A percentile compares a stretch with the other conserved stretches of the same genome.
phyloP scores from a whole-genome alignment of 2,329 filamentous ascomycete species.

The Fusarium burgessii region DNA sequence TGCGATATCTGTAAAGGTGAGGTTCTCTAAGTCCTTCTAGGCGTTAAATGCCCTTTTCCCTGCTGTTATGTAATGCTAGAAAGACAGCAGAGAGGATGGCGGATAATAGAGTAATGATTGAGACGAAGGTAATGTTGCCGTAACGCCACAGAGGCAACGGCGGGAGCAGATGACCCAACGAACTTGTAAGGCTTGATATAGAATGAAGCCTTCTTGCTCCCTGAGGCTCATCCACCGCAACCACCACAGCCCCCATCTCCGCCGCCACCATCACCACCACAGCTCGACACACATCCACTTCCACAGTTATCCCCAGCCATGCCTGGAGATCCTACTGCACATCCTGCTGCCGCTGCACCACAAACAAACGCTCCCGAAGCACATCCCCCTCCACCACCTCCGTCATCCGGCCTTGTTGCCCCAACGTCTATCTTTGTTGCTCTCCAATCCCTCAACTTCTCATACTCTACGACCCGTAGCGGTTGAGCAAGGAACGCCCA shows the following conservation, averaged over 20 bases:
- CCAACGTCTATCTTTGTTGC: constrained; percentile 34
- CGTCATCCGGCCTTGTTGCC: neutral
- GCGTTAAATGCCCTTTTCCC: no score
- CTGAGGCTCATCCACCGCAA: constrained; percentile 16
- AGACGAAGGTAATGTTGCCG: no score
- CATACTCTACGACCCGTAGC: constrained; percentile 34
- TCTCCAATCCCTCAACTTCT: constrained; percentile 42
- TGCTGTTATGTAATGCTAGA: no score
- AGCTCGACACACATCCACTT: constrained; percentile 38
- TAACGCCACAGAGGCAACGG: no score
- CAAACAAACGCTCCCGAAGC: constrained; percentile 28
- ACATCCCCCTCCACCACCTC: constrained; percentile 23
- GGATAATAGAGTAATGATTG: no score
- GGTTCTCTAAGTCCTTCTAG: no score
- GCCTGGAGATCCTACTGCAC: constrained; percentile 24
- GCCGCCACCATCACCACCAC: constrained; percentile 8
- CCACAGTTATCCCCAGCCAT: constrained; percentile 40
- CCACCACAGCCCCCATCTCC: constrained; percentile 37
- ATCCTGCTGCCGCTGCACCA: constrained; percentile 31
- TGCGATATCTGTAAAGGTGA: no score
- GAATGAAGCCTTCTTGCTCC: no score
- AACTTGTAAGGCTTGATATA: no score
- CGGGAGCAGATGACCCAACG: no score
- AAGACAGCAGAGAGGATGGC: no score
- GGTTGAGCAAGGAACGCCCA: constrained; percentile 36